Evolutionary conservation across 371 early-diverging fungal genomes (phyloP).

Genomic region (Saksenaea vasiformis): DNA sequence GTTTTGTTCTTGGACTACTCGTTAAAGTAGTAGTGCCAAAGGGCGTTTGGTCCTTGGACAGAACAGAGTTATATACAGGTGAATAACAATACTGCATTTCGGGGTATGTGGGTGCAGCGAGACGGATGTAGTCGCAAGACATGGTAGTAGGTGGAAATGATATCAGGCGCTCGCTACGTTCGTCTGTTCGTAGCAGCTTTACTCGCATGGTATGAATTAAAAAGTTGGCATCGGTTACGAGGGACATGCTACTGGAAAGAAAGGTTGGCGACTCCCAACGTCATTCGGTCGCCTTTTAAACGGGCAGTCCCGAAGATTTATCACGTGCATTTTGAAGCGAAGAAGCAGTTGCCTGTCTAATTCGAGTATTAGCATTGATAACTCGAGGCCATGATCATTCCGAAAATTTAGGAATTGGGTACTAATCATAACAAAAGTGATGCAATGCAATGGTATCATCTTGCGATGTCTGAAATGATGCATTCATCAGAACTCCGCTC

Average conservation of each 20-base stretch:
- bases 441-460: too few relatives aligned
- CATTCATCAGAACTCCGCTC: too few relatives aligned
- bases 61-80: constrained; percentile 47
- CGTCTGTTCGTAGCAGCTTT: constrained; percentile 72
- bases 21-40: constrained; percentile 15
- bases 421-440: too few relatives aligned
- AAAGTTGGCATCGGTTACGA: constrained; percentile 73
- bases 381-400: too few relatives aligned
- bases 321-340: too few relatives aligned
- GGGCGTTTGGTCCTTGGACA: constrained; percentile 12
- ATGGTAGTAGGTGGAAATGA: constrained; percentile 67
- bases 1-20: constrained; percentile 28
- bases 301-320: too few relatives aligned
- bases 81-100: constrained; percentile 74
- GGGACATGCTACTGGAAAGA: constrained; percentile 52
- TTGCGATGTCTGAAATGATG: too few relatives aligned
- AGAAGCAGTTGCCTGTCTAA: too few relatives aligned
- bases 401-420: too few relatives aligned
- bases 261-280: neutral
- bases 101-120: constrained; percentile 70
- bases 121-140: constrained; percentile 76
- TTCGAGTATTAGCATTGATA: too few relatives aligned
- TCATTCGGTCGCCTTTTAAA: neutral
- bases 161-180: constrained; percentile 75
- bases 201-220: constrained; percentile 79